Evolutionary conservation across 2,329 filamentous ascomycete species (phyloP), one percentile per base, ranked within the genome.

Genomic region (Hypoxylon sp.): DNA sequence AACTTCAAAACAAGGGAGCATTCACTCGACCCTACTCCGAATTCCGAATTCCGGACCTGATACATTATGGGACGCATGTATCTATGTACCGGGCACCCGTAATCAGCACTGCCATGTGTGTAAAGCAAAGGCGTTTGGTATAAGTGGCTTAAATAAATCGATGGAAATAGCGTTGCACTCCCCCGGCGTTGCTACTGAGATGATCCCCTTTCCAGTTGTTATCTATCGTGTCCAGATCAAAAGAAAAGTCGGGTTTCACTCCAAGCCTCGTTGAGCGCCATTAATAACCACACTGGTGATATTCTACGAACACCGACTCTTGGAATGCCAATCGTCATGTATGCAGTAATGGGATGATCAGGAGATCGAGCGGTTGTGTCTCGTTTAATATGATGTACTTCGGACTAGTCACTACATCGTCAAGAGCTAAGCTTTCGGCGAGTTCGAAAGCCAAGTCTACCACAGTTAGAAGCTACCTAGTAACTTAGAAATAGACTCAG

Each of bases 401-500:
- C 53, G 37, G 33, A 31, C 39, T 6, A 53, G 14, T 19, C 39
- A 19, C 42, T 39, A 26, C 31, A 11, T 44, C 53, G 54, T 31
- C 31, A 39, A 31, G 9, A 59, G 9, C 66, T 54, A 64, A 61
- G 48, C 64, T 67, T 70, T 62, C 14, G 48, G 35, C 64, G 59
- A 52, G 56, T 61, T 33, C 67, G 35, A 37, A 37, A 26, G 48
- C 33, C 42, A 14, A 55, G 35, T 39, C 53, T 63, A 47, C 55
- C 51, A 42, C n/a, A 17, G 37, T 61, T 52, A 17, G 48, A 58
- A 44, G 44, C n/a, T 58, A 47, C 52, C n/a, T n/a, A n/a, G n/a
- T n/a, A n/a, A 65, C 55, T 37, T 63, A 65, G 51, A 63, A 65
- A 62, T 63, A 64, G 47, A 42, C 63, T 67, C 66, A 29, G 29